Conservation (phyloP, 73 alveolate species). For the Durusdinium trenchii region DNA sequence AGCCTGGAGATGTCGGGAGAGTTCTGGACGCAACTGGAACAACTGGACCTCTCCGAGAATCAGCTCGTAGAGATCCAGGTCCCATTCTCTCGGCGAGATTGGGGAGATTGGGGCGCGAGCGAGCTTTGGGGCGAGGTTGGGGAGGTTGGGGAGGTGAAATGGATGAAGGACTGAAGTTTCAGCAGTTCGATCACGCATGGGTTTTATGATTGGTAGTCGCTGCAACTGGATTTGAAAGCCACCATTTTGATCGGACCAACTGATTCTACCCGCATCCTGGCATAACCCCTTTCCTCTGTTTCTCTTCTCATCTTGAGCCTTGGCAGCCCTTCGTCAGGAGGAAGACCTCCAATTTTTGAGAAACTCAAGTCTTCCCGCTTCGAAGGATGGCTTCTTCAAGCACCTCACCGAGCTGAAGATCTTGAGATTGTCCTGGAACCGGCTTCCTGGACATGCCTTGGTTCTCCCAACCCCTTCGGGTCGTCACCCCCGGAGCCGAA, state of each 20-base stretch:
- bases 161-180: no score
- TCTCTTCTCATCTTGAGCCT: background rate
- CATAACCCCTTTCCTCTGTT: background rate
- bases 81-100: background rate
- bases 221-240: background rate
- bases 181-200: background rate
- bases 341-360: background rate
- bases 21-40: no score
- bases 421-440: background rate
- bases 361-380: background rate
- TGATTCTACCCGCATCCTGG: background rate
- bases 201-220: background rate
- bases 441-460: background rate
- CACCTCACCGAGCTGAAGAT: background rate
- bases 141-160: no score
- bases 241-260: background rate
- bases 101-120: no score
- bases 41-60: slow-evolving; percentile 3
- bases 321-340: background rate
- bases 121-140: no score
- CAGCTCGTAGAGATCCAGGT: background rate
- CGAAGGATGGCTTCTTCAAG: background rate
- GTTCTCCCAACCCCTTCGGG: background rate
- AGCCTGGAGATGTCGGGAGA: no score
- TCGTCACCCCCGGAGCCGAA: background rate